Base-by-base conservation (phyloP, 2,329 filamentous ascomycete species). In the Myriosclerotinia curreyana region DNA sequence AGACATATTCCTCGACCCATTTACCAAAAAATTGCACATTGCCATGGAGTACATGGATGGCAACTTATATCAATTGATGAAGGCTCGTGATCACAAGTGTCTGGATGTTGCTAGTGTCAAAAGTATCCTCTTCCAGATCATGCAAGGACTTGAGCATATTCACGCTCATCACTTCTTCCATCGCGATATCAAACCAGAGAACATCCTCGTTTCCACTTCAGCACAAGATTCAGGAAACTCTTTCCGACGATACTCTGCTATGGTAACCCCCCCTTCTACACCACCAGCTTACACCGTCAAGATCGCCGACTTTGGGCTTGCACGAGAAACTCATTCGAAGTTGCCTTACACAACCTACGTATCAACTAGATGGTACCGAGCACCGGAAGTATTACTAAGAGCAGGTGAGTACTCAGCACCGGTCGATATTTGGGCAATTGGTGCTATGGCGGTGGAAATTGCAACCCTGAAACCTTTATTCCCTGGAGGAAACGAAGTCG, bases 21-120 rank as follows among this genome's bases (percentile, higher is more conserved):
- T 92, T 76, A 96, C 85, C 79, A 96, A 93, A 80, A 96, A 97
- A 79, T 86, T 99, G 52, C 95, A 99, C 78, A 99, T 99, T 70
- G 88, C 86, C 74, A 99, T 99, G 95, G 95, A 99, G 79, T 97
- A 96, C 78, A 99, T 99, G 95, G 95, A 99, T 76, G 95, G 95
- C 59, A 99, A 99, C 77, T 83, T 99, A 1, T 99, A 99, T 77
- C 95, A 99, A 77, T 80, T 99, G 68, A 99, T 99, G 95, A 99
- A 99, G 80, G 89, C 95, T 60, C 87, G 95, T 66, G 95, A 99
- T 71, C 94, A 97, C 81, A 98, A 98, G 78, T 89, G 83, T 68
- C 83, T 99, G 36, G 95, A 99, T 74, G 90, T 90, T 62, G 86
- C 84, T 66, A 96, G 91, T 72, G 95, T 99, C 66, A 98, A 99